Conservation (phyloP, 148 eudicot species). For the Amaranthus cruentus region DNA sequence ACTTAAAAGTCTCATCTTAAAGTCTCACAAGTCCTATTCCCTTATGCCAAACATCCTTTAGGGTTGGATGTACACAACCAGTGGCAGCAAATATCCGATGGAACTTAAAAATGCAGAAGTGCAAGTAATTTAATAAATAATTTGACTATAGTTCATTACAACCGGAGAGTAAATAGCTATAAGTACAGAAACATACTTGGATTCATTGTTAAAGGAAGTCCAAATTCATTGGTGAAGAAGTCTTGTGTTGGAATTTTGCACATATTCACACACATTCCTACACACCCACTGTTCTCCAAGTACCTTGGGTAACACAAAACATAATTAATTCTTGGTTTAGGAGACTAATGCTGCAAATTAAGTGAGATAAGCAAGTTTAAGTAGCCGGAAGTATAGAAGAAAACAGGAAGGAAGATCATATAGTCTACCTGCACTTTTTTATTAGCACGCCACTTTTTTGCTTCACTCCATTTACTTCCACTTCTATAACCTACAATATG, state of each 20-base stretch:
- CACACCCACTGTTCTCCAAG: constrained; percentile 94
- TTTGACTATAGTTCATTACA: neutral
- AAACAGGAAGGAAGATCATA: neutral
- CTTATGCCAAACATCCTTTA: too few species aligned
- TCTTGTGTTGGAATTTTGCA: constrained; percentile 98
- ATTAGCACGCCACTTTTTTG: constrained; percentile 86
- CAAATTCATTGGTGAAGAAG: constrained; percentile 94
- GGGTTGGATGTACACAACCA: neutral
- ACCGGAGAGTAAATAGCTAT: neutral
- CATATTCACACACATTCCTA: constrained; percentile 96
- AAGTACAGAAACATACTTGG: constrained; percentile 54
- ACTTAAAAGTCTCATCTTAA: too few species aligned
- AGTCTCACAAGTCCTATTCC: too few species aligned
- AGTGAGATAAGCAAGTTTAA: neutral
- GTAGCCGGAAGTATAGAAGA: too few species aligned
- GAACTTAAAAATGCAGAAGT: too few species aligned
- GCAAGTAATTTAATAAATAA: too few species aligned
- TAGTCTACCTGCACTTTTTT: constrained; percentile 79
- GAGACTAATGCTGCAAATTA: neutral
- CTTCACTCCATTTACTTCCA: constrained; percentile 81
- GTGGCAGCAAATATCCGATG: too few species aligned
- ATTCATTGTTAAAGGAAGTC: constrained; percentile 91
- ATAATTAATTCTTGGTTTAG: neutral
- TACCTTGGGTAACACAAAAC: constrained; percentile 39
- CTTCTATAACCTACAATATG: constrained; percentile 65